Percentiles rank a stretch among this genome's conserved stretches.
phyloP scores from a whole-genome alignment of 2,329 filamentous ascomycete genomes.

The Alternaria arborescens region DNA sequence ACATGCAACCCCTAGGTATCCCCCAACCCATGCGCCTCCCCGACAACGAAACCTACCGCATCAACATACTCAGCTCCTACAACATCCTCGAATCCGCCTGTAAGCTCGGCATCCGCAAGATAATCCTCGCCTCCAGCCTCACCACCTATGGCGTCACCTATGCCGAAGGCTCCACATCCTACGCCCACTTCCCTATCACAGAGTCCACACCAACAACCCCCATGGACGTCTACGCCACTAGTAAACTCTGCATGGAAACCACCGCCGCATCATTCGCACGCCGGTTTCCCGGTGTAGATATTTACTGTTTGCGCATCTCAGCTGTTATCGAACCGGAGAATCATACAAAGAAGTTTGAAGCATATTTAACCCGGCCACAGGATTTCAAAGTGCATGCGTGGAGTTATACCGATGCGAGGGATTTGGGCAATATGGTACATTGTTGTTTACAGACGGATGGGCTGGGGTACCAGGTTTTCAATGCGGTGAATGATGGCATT shows the following conservation, averaged over 20 bases:
- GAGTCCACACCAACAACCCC: slow-evolving; percentile 66
- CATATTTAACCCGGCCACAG: slow-evolving; percentile 58
- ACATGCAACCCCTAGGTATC: slow-evolving; percentile 29
- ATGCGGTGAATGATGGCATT: slow-evolving; percentile 69
- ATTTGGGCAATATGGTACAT: slow-evolving; percentile 67
- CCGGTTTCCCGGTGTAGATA: slow-evolving; percentile 61
- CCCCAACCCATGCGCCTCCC: slow-evolving; percentile 68
- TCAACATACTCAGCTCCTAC: slow-evolving; percentile 53
- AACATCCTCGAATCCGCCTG: slow-evolving; percentile 69
- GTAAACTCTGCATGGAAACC: slow-evolving; percentile 66
- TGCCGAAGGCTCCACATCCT: slow-evolving; percentile 64
- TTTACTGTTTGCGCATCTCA: slow-evolving; percentile 67
- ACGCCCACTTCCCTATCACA: slow-evolving; percentile 64
- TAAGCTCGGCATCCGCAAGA: slow-evolving; percentile 68
- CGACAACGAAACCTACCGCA: slow-evolving; percentile 65
- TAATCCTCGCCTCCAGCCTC: slow-evolving; percentile 66
- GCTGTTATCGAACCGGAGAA: slow-evolving; percentile 67
- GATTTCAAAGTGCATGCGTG: slow-evolving; percentile 65
- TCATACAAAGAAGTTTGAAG: slow-evolving; percentile 60
- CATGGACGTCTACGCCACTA: slow-evolving; percentile 67
- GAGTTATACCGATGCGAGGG: slow-evolving; percentile 68
- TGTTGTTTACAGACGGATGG: slow-evolving; percentile 62
- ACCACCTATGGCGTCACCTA: slow-evolving; percentile 67
- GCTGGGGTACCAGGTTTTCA: slow-evolving; percentile 69
- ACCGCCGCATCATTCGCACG: slow-evolving; percentile 64